Evolutionary conservation across 371 early-diverging fungal species (phyloP), one percentile per base, ranked within the genome.

Genomic region (Syncephalastrum sp.): DNA sequence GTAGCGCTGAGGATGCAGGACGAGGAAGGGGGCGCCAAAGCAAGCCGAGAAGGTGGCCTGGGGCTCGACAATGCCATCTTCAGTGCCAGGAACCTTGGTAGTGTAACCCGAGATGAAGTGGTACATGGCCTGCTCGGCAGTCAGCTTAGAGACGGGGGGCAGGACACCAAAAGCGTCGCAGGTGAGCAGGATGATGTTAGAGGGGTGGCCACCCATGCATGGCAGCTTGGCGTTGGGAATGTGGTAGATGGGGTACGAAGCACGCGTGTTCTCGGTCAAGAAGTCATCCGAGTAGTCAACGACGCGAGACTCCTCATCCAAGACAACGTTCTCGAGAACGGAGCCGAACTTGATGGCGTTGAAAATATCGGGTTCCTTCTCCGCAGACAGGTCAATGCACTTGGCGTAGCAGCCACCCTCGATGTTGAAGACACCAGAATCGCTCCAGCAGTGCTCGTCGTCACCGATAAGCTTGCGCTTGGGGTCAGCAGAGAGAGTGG

Each of bases 391-490:
- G 63, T 92, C 93, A 67, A 97, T 92, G 74, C 89, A 87, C 78
- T 97, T 97, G 65, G 97, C 97, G 71, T 97, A 97, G 77, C 97
- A 97, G 19, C 97, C 97, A 54, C 97, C 97, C 79, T 97, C 97
- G 64, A 97, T 95, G 72, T 91, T 96, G 87, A 97, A 97, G 58
- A 95, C 80, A 60, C 96, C 96, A 38, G 87, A 78, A 63, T 95
- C 92, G 38, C 87, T 85, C 96, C 97, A 97, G 78, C 95, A 95
- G 82, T 97, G 97, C 77, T 97, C 97, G 74, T 97, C 97, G 72
- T 97, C 97, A 72, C 97, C 97, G 69, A 97, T 96, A 58, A 97
- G 77, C 61, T 75, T 68, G 50, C 97, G 91, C 64, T 82, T 86
- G 23, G 94, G 94, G 63, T 97, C 96, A 33, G 96, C 96, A 6